A percentile compares a stretch with the other conserved stretches of the same genome.
Conservation (phyloP, 2,329 filamentous ascomycete species). For the Colletotrichum aenigma region DNA sequence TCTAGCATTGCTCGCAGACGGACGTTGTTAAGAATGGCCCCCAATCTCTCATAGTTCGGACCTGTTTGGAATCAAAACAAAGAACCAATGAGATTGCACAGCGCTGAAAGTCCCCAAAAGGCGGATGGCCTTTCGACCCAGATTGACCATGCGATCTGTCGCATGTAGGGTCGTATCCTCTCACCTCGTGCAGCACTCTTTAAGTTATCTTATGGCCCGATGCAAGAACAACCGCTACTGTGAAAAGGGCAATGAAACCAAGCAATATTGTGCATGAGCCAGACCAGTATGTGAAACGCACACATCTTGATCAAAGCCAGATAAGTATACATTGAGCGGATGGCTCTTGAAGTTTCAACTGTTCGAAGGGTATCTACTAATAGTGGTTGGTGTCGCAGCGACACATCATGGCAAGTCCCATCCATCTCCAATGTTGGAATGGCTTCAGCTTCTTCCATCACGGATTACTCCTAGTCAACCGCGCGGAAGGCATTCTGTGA, state of each 20-base stretch:
- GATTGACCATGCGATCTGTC: too few relatives aligned
- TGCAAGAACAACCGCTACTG: background rate
- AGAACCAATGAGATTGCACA: background rate
- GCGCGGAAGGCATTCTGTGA: background rate
- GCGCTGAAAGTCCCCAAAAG: background rate
- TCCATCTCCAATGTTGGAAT: background rate
- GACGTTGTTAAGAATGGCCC: background rate
- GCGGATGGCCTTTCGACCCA: too few relatives aligned
- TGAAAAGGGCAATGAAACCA: too few relatives aligned
- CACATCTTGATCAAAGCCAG: background rate
- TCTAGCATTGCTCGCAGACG: background rate
- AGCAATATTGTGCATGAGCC: background rate
- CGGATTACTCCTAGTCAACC: background rate
- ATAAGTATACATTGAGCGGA: rapidly evolving
- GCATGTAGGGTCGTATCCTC: too few relatives aligned
- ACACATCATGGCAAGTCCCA: background rate
- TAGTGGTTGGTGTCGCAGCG: background rate
- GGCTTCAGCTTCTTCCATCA: background rate
- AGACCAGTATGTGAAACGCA: rapidly evolving
- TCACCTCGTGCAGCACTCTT: too few relatives aligned
- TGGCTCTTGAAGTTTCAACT: rapidly evolving
- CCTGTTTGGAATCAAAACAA: background rate
- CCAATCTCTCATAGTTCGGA: background rate
- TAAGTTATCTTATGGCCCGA: too few relatives aligned
- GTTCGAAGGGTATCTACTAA: background rate